phyloP scores from a whole-genome alignment of 345 rosid genomes.

The Syzygium aqueum region DNA sequence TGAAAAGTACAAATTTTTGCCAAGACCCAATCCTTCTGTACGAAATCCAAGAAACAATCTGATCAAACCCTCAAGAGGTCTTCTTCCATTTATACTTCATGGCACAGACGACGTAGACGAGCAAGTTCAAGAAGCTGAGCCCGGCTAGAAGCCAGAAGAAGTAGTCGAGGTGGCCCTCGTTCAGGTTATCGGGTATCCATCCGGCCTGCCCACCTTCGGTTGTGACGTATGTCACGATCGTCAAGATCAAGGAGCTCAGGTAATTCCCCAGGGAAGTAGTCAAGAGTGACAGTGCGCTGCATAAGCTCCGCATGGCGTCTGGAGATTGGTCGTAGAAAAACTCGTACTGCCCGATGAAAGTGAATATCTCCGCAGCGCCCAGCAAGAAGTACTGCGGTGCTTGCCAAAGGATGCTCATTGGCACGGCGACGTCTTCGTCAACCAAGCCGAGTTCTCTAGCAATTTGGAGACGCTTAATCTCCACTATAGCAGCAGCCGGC shows the following conservation, averaged over 20 bases:
- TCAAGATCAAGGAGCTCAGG: slow-evolving; percentile 32
- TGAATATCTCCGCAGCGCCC: slow-evolving; percentile 12
- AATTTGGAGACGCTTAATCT: slow-evolving; percentile 6
- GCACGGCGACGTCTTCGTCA: slow-evolving; percentile 1
- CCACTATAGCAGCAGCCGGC: slow-evolving; percentile 11
- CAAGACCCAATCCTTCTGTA: neutral
- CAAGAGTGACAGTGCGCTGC: slow-evolving; percentile 16
- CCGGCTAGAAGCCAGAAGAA: slow-evolving; percentile 36
- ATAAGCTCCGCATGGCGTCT: slow-evolving; percentile 19
- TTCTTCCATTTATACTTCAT: slow-evolving; percentile 21
- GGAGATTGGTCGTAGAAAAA: slow-evolving; percentile 25
- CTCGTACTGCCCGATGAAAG: slow-evolving; percentile 21
- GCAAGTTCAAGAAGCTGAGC: slow-evolving; percentile 23
- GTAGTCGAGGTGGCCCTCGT: slow-evolving; percentile 36
- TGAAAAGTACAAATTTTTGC: neutral
- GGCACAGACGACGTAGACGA: slow-evolving; percentile 23
- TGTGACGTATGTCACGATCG: slow-evolving; percentile 19
- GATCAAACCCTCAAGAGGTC: neutral
- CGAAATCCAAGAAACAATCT: neutral
- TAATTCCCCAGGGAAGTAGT: slow-evolving; percentile 33
- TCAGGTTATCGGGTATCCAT: slow-evolving; percentile 39
- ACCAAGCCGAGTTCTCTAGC: slow-evolving; percentile 15
- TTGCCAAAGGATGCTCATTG: slow-evolving; percentile 12
- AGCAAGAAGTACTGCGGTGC: slow-evolving; percentile 18
- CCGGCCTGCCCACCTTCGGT: slow-evolving; percentile 19